A percentile compares a stretch with the other conserved stretches of the same genome.
phyloP scores from a whole-genome alignment of 352 stramenopile species.

The Phytophthora kernoviae region DNA sequence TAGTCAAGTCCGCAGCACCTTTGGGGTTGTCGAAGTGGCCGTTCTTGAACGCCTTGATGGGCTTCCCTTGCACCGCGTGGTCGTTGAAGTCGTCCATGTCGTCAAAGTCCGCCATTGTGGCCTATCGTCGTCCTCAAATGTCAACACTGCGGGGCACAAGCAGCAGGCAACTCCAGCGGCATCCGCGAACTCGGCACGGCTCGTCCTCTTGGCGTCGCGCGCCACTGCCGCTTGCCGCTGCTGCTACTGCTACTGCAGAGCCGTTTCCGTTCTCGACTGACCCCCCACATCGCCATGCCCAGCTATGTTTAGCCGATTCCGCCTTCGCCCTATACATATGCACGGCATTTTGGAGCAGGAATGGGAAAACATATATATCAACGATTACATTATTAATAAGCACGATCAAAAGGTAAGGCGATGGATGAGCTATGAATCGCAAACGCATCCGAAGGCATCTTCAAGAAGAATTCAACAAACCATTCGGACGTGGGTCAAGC shows the following conservation, averaged over 20 bases:
- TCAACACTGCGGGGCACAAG: not conserved
- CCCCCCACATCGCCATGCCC: not conserved
- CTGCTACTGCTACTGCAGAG: constrained; percentile 5
- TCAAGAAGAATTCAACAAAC: too few species aligned
- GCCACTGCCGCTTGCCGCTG: constrained; percentile 10
- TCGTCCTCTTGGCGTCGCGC: not conserved
- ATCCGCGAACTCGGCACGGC: constrained; percentile 18
- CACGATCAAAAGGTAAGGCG: too few species aligned
- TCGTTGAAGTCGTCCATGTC: constrained; percentile 85
- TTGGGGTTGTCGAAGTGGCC: constrained; percentile 81
- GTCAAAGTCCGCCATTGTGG: constrained; percentile 71
- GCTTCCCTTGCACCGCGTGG: constrained; percentile 76
- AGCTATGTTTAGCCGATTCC: constrained; percentile 17
- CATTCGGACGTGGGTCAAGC: too few species aligned
- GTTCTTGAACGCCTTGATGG: constrained; percentile 83
- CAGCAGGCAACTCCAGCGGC: constrained; percentile 11
- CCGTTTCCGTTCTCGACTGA: constrained; percentile 23
- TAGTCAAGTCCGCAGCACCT: constrained; percentile 25
- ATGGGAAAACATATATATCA: too few species aligned
- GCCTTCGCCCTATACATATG: too few species aligned
- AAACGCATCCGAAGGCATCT: too few species aligned
- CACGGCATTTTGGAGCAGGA: too few species aligned
- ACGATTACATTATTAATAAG: too few species aligned
- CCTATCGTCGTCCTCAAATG: constrained; percentile 1
- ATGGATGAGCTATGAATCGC: too few species aligned